Conservation (phyloP, 1,139 yeast species). For the Arxiozyma slooffiae region DNA sequence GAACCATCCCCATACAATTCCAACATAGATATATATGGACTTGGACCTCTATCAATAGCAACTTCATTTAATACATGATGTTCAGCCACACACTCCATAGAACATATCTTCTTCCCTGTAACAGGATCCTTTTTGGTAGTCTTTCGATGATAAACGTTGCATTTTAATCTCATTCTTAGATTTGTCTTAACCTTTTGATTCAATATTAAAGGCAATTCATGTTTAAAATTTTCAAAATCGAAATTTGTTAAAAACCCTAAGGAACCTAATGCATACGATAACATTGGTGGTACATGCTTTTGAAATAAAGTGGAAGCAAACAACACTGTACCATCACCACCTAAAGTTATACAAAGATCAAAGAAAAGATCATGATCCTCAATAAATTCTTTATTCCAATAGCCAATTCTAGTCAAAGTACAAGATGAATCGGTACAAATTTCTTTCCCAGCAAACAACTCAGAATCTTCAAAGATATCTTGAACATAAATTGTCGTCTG, state of each 20-base stretch:
- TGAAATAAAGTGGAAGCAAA: conserved; percentile 74
- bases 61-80: conserved; percentile 78
- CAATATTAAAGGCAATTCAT: conserved; percentile 45
- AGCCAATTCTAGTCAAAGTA: conserved; percentile 38
- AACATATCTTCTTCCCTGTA: conserved; percentile 31
- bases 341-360: conserved; percentile 69
- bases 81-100: conserved; percentile 53
- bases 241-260: conserved; percentile 76
- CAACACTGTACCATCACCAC: conserved; percentile 86
- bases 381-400: conserved; percentile 59
- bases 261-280: conserved; percentile 71
- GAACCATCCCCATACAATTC: conserved; percentile 79
- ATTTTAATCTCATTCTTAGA: conserved; percentile 71
- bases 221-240: conserved; percentile 58
- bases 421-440: conserved; percentile 24
- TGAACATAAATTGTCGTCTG: conserved; percentile 66
- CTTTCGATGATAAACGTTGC: conserved; percentile 40
- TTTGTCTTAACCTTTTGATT: conserved; percentile 67
- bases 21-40: conserved; percentile 75
- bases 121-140: conserved; percentile 9
- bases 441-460: conserved; percentile 48
- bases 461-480: conserved; percentile 47
- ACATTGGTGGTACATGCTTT: conserved; percentile 73
- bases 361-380: conserved; percentile 43
- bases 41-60: conserved; percentile 81